These are phyloP conservation scores for Thecaphora thlaspeos DNA, from an alignment of 1,284 basidiomycete genomes.

Conservation along the genomic window DNA sequence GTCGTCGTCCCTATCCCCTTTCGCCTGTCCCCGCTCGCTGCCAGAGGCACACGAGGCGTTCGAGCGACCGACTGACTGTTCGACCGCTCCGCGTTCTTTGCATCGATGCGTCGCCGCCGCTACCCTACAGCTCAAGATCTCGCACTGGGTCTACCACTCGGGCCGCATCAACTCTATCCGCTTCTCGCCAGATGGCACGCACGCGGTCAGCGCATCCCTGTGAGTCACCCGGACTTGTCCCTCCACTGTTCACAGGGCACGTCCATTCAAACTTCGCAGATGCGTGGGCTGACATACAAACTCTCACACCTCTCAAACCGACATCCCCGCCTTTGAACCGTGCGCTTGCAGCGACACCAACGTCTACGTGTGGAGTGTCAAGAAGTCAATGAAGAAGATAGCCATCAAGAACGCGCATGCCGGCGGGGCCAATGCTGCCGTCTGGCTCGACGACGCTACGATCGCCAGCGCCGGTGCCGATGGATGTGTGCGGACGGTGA, in stretches of 20 bases:
- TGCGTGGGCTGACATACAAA: too few species aligned
- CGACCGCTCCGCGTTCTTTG: too few species aligned
- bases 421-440: conserved; percentile 66
- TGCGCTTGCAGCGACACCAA: conserved; percentile 71
- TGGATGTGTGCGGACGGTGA: conserved; percentile 58
- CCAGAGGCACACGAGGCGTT: too few species aligned
- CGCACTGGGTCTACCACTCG: conserved; percentile 80
- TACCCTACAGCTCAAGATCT: conserved; percentile 28
- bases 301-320: too few species aligned
- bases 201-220: conserved; percentile 77
- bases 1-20: too few species aligned
- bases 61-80: too few species aligned
- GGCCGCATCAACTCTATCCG: conserved; percentile 76
- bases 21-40: too few species aligned
- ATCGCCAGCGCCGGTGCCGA: conserved; percentile 79
- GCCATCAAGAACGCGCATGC: conserved; percentile 66
- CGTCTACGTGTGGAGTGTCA: conserved; percentile 83
- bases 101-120: too few species aligned
- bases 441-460: conserved; percentile 70
- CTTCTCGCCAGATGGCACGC: conserved; percentile 72
- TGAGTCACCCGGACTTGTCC: conserved; percentile 53
- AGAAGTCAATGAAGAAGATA: conserved; percentile 74
- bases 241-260: too few species aligned
- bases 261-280: too few species aligned
- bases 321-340: too few species aligned